phyloP scores from a whole-genome alignment of 345 rosid species.

The Eucalyptus curtisii region DNA sequence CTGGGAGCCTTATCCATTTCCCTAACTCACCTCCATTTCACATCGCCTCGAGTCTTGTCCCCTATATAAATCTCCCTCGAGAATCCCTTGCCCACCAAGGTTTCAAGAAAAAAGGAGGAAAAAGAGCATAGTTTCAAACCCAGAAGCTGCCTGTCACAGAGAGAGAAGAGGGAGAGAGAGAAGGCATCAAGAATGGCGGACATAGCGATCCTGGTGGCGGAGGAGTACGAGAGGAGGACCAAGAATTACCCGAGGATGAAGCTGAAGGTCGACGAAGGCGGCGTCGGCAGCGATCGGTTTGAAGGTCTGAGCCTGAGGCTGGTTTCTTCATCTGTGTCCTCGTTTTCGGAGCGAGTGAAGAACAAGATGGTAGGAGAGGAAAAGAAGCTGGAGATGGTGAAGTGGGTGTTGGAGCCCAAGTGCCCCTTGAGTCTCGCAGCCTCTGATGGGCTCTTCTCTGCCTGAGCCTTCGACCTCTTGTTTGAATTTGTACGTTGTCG shows the following conservation, averaged over 20 bases:
- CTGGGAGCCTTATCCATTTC: background rate
- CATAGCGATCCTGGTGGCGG: slow-evolving; percentile 52
- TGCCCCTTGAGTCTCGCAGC: background rate
- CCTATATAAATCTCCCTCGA: background rate
- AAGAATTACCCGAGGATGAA: slow-evolving; percentile 1
- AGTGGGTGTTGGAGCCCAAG: background rate
- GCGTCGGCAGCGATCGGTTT: background rate
- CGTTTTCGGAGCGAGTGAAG: background rate
- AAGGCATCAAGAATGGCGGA: slow-evolving; percentile 25
- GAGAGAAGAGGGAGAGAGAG: background rate
- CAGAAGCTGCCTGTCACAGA: background rate
- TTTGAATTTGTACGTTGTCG: background rate
- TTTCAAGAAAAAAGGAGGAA: background rate
- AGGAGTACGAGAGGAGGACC: slow-evolving; percentile 46
- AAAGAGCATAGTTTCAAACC: background rate
- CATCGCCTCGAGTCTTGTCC: background rate
- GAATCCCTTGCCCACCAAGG: background rate
- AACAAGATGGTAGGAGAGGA: background rate
- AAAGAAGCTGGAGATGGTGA: background rate
- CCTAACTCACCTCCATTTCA: background rate
- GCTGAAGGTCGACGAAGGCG: background rate
- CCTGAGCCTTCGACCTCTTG: background rate
- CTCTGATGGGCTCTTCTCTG: background rate
- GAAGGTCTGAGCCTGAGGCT: background rate
- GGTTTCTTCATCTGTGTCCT: background rate